Base-by-base conservation (phyloP, 495 filamentous ascomycete species). In the Penicillium coffeae region DNA sequence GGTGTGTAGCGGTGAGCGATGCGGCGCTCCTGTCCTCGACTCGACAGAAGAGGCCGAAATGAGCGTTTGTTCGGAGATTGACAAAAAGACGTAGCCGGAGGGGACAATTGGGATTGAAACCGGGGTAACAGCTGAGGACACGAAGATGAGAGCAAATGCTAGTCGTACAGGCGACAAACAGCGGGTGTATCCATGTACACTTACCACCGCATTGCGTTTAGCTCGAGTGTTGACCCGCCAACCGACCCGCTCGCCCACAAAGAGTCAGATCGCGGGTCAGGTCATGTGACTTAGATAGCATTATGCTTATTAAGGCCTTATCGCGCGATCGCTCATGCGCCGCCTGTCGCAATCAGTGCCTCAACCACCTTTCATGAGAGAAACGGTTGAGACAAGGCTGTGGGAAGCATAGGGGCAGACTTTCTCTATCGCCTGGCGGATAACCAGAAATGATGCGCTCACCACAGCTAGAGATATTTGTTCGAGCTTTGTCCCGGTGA, bases 401-500 rank as follows among this genome's bases (percentile, higher is more conserved):
- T n/a, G n/a, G n/a, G n/a, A n/a, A n/a, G n/a, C n/a, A n/a, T n/a
- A n/a, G n/a, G n/a, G n/a, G n/a, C n/a, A n/a, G n/a, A n/a, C n/a
- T n/a, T n/a, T n/a, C n/a, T n/a, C n/a, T n/a, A n/a, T n/a, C n/a
- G n/a, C n/a, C n/a, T n/a, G 25, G 4, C 10, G 25, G 25, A 30
- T 5, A 5, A 30, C 10, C 25, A 10, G 8, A 18, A 40, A 19
- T 7, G 1, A 58, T 58, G 55, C 21, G 33, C 38, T 32, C 16
- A 16, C 27, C 65, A 12, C 66, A 71, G 42, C 34, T 60, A 13
- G 66, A 69, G 47, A 51, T 61, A 30, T 72, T 74, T 45, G 53
- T 73, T 21, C 69, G 55, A 52, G 69, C 70, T 14, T 55, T 75
- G 15, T 75, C 72, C 30, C 70, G 70, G 70, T 73, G 64, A 33